phyloP scores from a whole-genome alignment of 2,329 filamentous ascomycete genomes.

The Laburnicola sp. region DNA sequence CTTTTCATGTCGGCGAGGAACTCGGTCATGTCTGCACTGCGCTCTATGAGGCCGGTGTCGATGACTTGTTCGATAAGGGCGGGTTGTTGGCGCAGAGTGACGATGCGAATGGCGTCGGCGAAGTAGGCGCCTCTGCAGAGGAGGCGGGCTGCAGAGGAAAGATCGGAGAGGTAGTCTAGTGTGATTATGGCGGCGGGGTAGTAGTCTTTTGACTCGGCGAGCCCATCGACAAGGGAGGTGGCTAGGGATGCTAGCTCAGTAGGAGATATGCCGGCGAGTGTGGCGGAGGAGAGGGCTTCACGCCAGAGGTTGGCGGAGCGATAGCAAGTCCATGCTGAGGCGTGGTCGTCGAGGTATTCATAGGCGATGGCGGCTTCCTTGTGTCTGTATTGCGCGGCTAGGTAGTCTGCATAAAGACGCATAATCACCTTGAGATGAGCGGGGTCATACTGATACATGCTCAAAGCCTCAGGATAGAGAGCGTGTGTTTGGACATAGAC shows the following conservation, averaged over 20 bases:
- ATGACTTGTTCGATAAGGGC: slow-evolving; percentile 69
- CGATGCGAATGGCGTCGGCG: slow-evolving; percentile 81
- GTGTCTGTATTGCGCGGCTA: slow-evolving; percentile 74
- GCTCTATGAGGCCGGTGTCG: slow-evolving; percentile 78
- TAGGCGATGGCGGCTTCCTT: slow-evolving; percentile 89
- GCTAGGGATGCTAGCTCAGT: slow-evolving; percentile 69
- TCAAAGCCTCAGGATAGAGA: slow-evolving; percentile 76
- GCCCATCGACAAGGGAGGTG: slow-evolving; percentile 72
- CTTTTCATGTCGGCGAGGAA: slow-evolving; percentile 89
- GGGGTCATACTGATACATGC: slow-evolving; percentile 80
- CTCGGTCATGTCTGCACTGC: slow-evolving; percentile 80
- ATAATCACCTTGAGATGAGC: slow-evolving; percentile 69
- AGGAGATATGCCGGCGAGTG: slow-evolving; percentile 61
- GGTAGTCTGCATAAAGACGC: slow-evolving; percentile 74
- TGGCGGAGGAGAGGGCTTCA: slow-evolving; percentile 81
- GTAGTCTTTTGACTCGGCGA: slow-evolving; percentile 84
- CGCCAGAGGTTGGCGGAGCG: slow-evolving; percentile 86
- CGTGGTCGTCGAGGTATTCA: slow-evolving; percentile 77
- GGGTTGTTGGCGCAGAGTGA: slow-evolving; percentile 62
- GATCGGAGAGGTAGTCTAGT: slow-evolving; percentile 75
- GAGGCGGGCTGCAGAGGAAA: slow-evolving; percentile 70
- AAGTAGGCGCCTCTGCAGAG: slow-evolving; percentile 89
- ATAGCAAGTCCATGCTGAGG: slow-evolving; percentile 79
- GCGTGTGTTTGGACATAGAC: slow-evolving; percentile 76
- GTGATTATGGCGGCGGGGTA: slow-evolving; percentile 77